These are phyloP conservation scores for Candolleomyces eurysporus DNA, from an alignment of 768 basidiomycete species.

Conservation along the genomic window DNA sequence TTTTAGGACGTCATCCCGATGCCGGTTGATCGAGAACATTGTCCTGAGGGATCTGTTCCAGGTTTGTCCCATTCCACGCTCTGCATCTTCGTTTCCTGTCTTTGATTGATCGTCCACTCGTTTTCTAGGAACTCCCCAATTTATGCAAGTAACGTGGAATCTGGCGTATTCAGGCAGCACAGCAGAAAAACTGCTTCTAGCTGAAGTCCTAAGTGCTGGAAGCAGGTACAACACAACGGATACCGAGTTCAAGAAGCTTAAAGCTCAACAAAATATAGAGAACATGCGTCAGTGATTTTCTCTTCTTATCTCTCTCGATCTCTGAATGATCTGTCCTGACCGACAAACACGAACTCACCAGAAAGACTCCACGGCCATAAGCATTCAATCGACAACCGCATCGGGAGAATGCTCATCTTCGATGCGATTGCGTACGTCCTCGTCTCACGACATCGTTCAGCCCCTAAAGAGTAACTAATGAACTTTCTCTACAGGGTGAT, in stretches of 20 bases:
- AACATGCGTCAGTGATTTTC: not conserved
- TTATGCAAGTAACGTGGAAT: slow-evolving; percentile 31
- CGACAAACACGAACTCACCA: not conserved
- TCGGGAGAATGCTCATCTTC: not conserved
- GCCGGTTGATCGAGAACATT: slow-evolving; percentile 32
- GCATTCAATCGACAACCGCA: not conserved
- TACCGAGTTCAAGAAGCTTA: not conserved
- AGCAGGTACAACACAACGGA: not conserved
- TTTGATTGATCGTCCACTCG: not conserved
- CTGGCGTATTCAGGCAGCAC: slow-evolving; percentile 27
- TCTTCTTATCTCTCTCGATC: not conserved
- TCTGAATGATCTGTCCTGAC: not conserved
- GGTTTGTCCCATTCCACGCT: not conserved
- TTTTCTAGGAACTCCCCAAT: slow-evolving; percentile 8
- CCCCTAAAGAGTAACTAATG: not conserved
- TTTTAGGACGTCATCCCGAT: slow-evolving; percentile 29
- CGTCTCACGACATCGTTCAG: not conserved
- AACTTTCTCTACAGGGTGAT: slow-evolving; percentile 8
- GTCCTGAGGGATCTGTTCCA: not conserved
- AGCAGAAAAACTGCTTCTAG: slow-evolving; percentile 15
- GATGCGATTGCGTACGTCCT: not conserved
- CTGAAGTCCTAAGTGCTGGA: not conserved
- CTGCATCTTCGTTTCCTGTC: not conserved
- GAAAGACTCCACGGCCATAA: not conserved
- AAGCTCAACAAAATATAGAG: not conserved